Conservation (phyloP, 345 rosid species). For the Raphanus sativus region DNA sequence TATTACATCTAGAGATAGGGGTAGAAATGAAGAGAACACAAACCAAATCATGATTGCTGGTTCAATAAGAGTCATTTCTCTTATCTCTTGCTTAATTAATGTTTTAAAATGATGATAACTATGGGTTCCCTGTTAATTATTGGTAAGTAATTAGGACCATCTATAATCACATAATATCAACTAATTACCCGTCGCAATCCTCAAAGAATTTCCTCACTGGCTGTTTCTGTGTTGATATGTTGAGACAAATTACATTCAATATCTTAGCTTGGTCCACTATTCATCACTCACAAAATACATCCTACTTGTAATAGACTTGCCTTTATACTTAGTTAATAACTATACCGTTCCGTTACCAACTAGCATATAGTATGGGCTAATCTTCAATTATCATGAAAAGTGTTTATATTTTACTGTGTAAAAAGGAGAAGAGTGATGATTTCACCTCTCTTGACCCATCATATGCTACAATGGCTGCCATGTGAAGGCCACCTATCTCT, state of each 20-base stretch:
- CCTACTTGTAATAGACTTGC: neutral
- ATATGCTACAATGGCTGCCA: constrained; percentile 35
- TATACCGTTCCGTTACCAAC: neutral
- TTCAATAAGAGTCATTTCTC: constrained; percentile 13
- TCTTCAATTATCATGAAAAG: too few species aligned
- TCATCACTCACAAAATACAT: neutral
- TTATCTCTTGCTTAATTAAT: constrained; percentile 3
- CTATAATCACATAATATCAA: neutral
- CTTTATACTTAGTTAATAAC: neutral
- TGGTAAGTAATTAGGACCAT: constrained; percentile 13
- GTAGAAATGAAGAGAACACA: constrained; percentile 22
- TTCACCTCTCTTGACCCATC: constrained; percentile 35
- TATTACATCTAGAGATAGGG: constrained; percentile 18
- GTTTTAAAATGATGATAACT: constrained; percentile 9
- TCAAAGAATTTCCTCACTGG: neutral
- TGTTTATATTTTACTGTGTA: neutral
- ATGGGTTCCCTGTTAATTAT: constrained; percentile 7
- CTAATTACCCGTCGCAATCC: constrained; percentile 3
- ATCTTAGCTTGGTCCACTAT: neutral
- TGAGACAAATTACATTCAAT: neutral
- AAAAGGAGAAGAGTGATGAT: constrained; percentile 26
- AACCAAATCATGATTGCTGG: constrained; percentile 13
- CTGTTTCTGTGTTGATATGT: neutral
- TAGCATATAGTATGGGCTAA: neutral
- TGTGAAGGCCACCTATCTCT: constrained; percentile 28